Percentiles rank a stretch among this genome's conserved stretches.
Evolutionary conservation across 768 basidiomycete genomes (phyloP).

Genomic region (Suillus weaverae): DNA sequence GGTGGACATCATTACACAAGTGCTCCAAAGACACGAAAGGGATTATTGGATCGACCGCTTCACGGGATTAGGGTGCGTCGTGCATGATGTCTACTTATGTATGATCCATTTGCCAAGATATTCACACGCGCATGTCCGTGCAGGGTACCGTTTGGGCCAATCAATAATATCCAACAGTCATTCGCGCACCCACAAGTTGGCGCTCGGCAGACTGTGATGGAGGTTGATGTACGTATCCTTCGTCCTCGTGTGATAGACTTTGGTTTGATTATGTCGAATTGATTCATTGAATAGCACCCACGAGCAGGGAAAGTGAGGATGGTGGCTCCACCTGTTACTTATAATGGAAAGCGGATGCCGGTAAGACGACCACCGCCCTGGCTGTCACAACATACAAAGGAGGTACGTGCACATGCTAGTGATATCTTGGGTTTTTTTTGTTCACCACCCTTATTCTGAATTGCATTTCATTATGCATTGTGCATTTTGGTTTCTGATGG

Average conservation of each 20-base stretch:
- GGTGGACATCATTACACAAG: slow-evolving; percentile 63
- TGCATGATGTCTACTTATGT: slow-evolving; percentile 8
- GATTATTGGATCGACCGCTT: slow-evolving; percentile 77
- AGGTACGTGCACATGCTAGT: slow-evolving; percentile 43
- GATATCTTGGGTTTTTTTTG: background rate
- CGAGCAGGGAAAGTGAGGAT: slow-evolving; percentile 76
- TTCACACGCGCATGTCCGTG: slow-evolving; percentile 12
- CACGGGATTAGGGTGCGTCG: slow-evolving; percentile 74
- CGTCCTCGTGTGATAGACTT: slow-evolving; percentile 25
- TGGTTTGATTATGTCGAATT: slow-evolving; percentile 8
- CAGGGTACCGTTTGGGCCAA: slow-evolving; percentile 85
- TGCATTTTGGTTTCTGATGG: slow-evolving; percentile 10
- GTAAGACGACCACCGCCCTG: slow-evolving; percentile 81
- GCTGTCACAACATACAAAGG: slow-evolving; percentile 79
- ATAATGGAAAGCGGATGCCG: slow-evolving; percentile 78
- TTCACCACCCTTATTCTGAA: slow-evolving; percentile 1
- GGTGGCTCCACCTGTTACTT: slow-evolving; percentile 77
- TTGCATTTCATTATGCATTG: slow-evolving; percentile 1
- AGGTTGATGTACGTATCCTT: slow-evolving; percentile 66
- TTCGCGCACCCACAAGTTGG: slow-evolving; percentile 86
- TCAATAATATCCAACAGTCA: slow-evolving; percentile 88
- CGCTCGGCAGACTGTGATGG: slow-evolving; percentile 72
- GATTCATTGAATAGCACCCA: slow-evolving; percentile 51
- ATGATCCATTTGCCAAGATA: slow-evolving; percentile 6
- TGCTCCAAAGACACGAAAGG: slow-evolving; percentile 55